A percentile compares a stretch with the other conserved stretches of the same genome.
Conservation (phyloP, 2,329 filamentous ascomycete genomes). For the Lachnellula hyalina region DNA sequence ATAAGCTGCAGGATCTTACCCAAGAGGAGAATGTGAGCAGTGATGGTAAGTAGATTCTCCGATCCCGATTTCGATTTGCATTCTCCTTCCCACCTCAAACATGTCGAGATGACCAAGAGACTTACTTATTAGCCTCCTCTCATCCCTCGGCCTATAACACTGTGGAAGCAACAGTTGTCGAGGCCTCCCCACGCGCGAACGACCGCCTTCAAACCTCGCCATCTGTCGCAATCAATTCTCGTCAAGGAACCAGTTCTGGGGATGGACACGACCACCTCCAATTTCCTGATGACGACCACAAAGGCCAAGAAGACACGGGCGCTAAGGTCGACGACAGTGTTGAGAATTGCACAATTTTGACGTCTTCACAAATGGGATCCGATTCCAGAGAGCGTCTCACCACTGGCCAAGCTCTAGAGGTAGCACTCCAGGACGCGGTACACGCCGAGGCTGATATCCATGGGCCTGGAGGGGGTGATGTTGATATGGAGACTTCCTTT, state of each 20-base stretch:
- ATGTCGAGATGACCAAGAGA: slow-evolving; percentile 2
- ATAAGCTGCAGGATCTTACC: slow-evolving; percentile 28
- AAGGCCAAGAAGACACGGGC: neutral
- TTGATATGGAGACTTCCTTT: slow-evolving; percentile 24
- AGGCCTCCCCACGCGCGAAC: neutral
- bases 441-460: slow-evolving; percentile 26
- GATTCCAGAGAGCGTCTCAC: neutral
- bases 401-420: slow-evolving; percentile 23
- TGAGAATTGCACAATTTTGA: neutral
- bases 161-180: neutral
- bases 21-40: slow-evolving; percentile 20
- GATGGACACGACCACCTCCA: neutral
- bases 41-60: slow-evolving; percentile 18
- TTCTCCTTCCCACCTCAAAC: neutral
- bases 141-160: slow-evolving; percentile 1
- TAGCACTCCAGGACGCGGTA: slow-evolving; percentile 25
- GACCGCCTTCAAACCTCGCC: neutral
- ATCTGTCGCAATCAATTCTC: neutral
- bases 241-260: neutral
- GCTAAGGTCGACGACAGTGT: neutral
- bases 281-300: neutral
- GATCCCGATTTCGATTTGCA: neutral
- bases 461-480: slow-evolving; percentile 8
- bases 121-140: slow-evolving; percentile 19
- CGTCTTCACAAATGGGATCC: neutral